Percentiles rank a stretch among this genome's conserved stretches.
These are phyloP conservation scores for Carpinus viminea DNA, from an alignment of 306 rosid species.

Conservation along the genomic window DNA sequence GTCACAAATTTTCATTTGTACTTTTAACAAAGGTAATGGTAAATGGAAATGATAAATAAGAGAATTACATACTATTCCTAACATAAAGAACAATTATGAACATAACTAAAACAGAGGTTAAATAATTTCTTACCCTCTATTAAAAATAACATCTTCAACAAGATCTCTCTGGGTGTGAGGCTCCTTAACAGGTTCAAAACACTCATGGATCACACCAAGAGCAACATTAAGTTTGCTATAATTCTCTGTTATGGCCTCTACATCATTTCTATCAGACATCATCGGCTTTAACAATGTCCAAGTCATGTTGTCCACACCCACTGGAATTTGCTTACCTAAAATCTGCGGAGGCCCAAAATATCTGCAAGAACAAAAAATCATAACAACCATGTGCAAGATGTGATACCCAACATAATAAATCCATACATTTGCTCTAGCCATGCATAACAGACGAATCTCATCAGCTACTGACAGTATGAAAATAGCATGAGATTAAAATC, in stretches of 20 bases:
- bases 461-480: not conserved
- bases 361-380: slow-evolving; percentile 48
- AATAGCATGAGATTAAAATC: not conserved
- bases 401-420: not conserved
- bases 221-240: slow-evolving; percentile 75
- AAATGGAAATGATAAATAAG: not conserved
- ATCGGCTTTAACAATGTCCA: slow-evolving; percentile 68
- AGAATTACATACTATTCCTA: not conserved
- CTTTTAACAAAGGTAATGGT: not conserved
- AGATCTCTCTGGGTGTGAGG: slow-evolving; percentile 57
- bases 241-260: slow-evolving; percentile 45
- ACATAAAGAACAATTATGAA: slow-evolving; percentile 13
- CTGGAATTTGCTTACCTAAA: slow-evolving; percentile 51
- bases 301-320: slow-evolving; percentile 55
- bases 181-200: slow-evolving; percentile 85
- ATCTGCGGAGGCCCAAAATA: slow-evolving; percentile 49
- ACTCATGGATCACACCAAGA: slow-evolving; percentile 80
- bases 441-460: not conserved
- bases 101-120: slow-evolving; percentile 20
- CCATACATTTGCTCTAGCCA: not conserved
- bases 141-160: slow-evolving; percentile 66
- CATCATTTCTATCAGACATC: slow-evolving; percentile 29
- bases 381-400: not conserved
- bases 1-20: not conserved
- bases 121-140: slow-evolving; percentile 55